Evolutionary conservation across 2,329 filamentous ascomycete genomes (phyloP), one percentile per base, ranked within the genome.

Genomic region (Pseudonectria buxi): DNA sequence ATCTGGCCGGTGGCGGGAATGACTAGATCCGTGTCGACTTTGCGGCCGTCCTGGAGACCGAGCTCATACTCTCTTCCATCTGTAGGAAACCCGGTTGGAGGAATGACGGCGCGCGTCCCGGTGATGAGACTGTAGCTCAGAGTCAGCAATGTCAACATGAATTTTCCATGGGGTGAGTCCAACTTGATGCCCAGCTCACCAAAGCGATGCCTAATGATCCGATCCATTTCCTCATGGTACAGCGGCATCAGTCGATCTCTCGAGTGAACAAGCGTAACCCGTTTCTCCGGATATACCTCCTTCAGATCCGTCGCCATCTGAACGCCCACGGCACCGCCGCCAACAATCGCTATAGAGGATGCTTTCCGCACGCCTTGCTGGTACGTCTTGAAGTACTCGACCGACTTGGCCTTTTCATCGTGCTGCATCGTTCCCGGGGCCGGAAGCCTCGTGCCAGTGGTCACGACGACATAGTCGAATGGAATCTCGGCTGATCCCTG

Each of bases 271-370:
- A 53, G 12, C 0, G 47, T 53, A 0, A 53, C 44, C 3, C 42
- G 43, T 40, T 53, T 53, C 11, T 41, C 42, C 0, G 50, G 49
- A 24, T 50, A 54, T 0, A 53, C 35, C 28, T 53, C 47, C 2
- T 50, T 51, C 4, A 53, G 9, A 16, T 53, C 50, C 10, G 47
- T 44, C 2, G 50, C 50, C 50, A 53, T 53, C 18, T 53, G 50
- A 1, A 53, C 43, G 0, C 50, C 50, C 1, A 53, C 50, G 0
- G 50, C 50, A 10, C 50, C 50, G 4, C 50, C 50, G 0, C 50
- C 50, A 12, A 53, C 47, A 14, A 53, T 51, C 0, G 47, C 50
- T 22, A 53, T 54, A 0, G 39, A 40, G 5, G 47, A 30, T 1
- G 50, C 50, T 1, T 43, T 36, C 35, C 44, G 47, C 6, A 54